phyloP scores from a whole-genome alignment of 2,329 filamentous ascomycete genomes.

The Alternaria arborescens region DNA sequence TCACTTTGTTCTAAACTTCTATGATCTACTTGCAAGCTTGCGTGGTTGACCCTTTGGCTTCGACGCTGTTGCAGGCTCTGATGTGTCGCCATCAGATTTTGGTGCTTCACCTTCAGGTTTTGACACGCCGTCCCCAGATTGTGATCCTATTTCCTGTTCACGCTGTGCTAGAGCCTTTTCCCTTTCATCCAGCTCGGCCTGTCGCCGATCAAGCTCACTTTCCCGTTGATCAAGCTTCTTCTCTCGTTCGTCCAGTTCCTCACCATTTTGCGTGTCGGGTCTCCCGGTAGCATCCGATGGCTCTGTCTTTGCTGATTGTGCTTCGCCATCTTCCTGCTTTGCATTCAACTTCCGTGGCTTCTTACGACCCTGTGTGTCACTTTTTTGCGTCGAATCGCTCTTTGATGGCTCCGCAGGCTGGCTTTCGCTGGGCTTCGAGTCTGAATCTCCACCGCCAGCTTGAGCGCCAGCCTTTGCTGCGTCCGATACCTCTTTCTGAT shows the following conservation, averaged over 20 bases:
- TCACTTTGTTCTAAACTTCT: background rate
- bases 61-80: background rate
- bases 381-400: background rate
- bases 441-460: background rate
- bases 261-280: background rate
- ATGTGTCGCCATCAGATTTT: background rate
- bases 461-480: constrained; percentile 6
- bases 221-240: constrained; percentile 5
- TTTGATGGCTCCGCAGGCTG: background rate
- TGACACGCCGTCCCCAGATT: background rate
- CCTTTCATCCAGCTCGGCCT: constrained; percentile 11
- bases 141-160: constrained; percentile 5
- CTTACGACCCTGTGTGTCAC: constrained; percentile 15
- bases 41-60: constrained; percentile 19
- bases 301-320: background rate
- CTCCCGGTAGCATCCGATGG: background rate
- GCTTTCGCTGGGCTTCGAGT: constrained; percentile 1
- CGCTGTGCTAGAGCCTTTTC: constrained; percentile 10
- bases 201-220: constrained; percentile 7
- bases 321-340: background rate
- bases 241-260: background rate
- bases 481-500: constrained; percentile 12
- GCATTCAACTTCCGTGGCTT: constrained; percentile 29
- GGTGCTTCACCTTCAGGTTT: background rate
- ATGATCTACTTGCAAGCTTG: constrained; percentile 17